These are phyloP conservation scores for Globisporangium iwayamae DNA, from an alignment of 352 stramenopile genomes.

Conservation along the genomic window DNA sequence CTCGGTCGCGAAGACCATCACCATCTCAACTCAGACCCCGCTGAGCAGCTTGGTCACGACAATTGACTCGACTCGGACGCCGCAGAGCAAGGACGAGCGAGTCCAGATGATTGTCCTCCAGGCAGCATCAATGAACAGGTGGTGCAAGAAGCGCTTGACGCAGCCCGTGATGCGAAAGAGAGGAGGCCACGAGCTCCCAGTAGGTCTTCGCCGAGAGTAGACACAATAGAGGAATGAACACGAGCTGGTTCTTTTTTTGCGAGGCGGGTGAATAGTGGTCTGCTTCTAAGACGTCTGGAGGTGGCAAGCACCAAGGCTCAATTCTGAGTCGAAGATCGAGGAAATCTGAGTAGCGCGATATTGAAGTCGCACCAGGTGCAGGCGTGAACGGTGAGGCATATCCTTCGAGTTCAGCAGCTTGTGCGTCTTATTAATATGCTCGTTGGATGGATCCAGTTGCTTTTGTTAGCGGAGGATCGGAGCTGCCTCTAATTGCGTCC, in stretches of 20 bases:
- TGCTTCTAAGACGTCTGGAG: too few species aligned
- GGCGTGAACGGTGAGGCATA: too few species aligned
- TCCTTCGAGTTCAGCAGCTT: too few species aligned
- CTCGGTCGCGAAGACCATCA: background rate
- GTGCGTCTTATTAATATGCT: background rate
- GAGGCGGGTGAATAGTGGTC: too few species aligned
- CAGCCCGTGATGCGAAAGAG: background rate
- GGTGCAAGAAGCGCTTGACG: background rate
- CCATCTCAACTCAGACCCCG: background rate
- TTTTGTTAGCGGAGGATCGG: background rate
- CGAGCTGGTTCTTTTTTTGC: background rate
- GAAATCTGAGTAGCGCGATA: too few species aligned
- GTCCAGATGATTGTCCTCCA: background rate
- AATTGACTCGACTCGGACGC: background rate
- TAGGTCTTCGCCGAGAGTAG: slow-evolving; percentile 1
- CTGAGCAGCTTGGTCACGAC: background rate
- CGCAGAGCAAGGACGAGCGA: background rate
- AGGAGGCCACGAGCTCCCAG: background rate
- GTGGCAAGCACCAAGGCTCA: too few species aligned
- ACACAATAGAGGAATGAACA: slow-evolving; percentile 13
- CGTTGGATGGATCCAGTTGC: background rate
- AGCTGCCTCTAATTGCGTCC: background rate
- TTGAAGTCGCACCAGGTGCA: too few species aligned
- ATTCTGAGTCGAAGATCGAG: background rate
- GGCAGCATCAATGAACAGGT: background rate